These are phyloP conservation scores for Trypanosoma melophagium DNA, from an alignment of 208 protist genomes.

Conservation along the genomic window DNA sequence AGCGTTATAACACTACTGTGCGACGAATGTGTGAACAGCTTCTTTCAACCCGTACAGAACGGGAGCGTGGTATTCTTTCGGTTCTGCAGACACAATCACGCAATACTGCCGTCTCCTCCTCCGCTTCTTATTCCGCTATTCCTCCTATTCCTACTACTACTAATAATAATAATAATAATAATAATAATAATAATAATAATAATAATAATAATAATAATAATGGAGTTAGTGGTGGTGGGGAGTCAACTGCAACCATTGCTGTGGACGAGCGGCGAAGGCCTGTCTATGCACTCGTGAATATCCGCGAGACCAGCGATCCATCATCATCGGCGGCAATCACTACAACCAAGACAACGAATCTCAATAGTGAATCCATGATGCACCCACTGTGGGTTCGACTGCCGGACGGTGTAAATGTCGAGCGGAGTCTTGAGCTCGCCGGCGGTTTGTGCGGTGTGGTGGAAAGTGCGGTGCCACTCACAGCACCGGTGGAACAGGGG, in stretches of 20 bases:
- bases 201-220: background rate
- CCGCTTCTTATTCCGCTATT: background rate
- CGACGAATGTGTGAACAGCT: constrained; percentile 20
- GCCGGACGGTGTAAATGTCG: constrained; percentile 33
- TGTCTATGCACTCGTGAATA: constrained; percentile 13
- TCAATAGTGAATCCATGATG: constrained; percentile 5
- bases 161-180: background rate
- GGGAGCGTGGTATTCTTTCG: background rate
- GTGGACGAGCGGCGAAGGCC: constrained; percentile 16
- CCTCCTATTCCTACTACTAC: background rate
- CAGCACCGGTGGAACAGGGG: constrained; percentile 42
- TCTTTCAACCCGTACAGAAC: constrained; percentile 1
- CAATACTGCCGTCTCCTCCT: background rate
- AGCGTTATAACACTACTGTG: constrained; percentile 11
- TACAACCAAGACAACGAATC: background rate
- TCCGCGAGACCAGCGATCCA: constrained; percentile 2
- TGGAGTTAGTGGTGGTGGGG: constrained; percentile 14
- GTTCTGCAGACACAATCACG: background rate
- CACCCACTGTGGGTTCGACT: constrained; percentile 47
- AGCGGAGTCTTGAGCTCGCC: constrained; percentile 24
- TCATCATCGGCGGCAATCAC: background rate
- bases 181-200: background rate
- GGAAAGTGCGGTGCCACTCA: constrained; percentile 39
- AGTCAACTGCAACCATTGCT: constrained; percentile 24
- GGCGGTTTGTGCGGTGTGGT: constrained; percentile 51